These are phyloP conservation scores for Dactylellina haptotyla DNA, from an alignment of 2,329 filamentous ascomycete genomes.

Conservation along the genomic window DNA sequence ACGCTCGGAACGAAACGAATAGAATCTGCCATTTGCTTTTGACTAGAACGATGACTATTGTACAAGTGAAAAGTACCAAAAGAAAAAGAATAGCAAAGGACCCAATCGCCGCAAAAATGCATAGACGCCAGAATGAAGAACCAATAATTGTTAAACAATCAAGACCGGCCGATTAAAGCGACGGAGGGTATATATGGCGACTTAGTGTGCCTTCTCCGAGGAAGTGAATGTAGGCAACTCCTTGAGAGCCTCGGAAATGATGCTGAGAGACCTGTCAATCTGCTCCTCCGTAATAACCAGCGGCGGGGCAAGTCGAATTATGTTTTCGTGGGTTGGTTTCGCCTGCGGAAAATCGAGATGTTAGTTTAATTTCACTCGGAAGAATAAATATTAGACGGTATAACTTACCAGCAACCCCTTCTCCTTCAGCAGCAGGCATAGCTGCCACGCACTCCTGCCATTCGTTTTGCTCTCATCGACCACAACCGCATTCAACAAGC, in stretches of 20 bases:
- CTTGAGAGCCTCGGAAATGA: constrained; percentile 82
- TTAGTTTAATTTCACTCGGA: constrained; percentile 39
- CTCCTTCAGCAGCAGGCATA: constrained; percentile 93
- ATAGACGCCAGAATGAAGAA: background rate
- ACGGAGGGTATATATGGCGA: background rate
- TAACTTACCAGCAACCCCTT: constrained; percentile 87
- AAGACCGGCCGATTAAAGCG: background rate
- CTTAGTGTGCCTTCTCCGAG: constrained; percentile 16
- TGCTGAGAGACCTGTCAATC: constrained; percentile 78
- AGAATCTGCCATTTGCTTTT: constrained; percentile 2
- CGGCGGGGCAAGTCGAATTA: constrained; percentile 96
- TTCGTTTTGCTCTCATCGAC: constrained; percentile 89
- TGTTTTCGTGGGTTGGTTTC: constrained; percentile 98
- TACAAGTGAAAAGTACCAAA: constrained; percentile 8
- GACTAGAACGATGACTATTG: background rate
- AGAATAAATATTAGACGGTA: too few species aligned
- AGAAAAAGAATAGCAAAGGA: background rate
- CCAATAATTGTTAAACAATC: background rate
- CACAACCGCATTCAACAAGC: constrained; percentile 91
- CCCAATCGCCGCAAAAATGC: background rate
- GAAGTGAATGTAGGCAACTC: constrained; percentile 68
- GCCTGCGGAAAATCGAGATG: constrained; percentile 71
- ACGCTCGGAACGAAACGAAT: constrained; percentile 1
- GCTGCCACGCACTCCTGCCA: constrained; percentile 86
- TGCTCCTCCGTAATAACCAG: constrained; percentile 91